These are phyloP conservation scores for Orbilia ellipsospora DNA, from an alignment of 2,329 filamentous ascomycete genomes.

Conservation along the genomic window DNA sequence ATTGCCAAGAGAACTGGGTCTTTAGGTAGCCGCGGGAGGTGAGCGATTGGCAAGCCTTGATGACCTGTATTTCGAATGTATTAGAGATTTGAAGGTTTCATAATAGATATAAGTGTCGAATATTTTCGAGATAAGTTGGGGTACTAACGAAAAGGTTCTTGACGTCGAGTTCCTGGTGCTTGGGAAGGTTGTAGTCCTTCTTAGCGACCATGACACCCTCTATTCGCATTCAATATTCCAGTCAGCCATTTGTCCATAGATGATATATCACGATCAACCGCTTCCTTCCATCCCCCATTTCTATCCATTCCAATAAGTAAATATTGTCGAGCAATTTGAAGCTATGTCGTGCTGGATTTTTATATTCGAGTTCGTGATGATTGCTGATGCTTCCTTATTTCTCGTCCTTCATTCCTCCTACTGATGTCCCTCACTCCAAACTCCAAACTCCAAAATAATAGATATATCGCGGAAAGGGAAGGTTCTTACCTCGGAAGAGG, in stretches of 20 bases:
- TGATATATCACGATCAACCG: slow-evolving; percentile 52
- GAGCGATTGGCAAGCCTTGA: slow-evolving; percentile 99
- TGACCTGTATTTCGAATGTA: slow-evolving; percentile 68
- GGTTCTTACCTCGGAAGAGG: slow-evolving; percentile 83
- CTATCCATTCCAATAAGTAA: not conserved
- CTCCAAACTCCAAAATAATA: not conserved
- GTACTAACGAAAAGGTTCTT: slow-evolving; percentile 89
- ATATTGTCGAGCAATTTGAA: slow-evolving; percentile 6
- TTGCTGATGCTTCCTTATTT: not conserved
- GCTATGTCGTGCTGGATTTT: too few species aligned
- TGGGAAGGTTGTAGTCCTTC: slow-evolving; percentile 98
- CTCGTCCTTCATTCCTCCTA: not conserved
- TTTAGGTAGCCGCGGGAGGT: slow-evolving; percentile 98
- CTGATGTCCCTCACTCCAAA: slow-evolving; percentile 8
- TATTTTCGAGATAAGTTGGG: slow-evolving; percentile 14
- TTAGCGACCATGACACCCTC: slow-evolving; percentile 92
- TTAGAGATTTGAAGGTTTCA: slow-evolving; percentile 42
- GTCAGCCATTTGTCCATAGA: slow-evolving; percentile 26
- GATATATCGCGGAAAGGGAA: slow-evolving; percentile 28
- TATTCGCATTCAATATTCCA: slow-evolving; percentile 60
- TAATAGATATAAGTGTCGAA: not conserved
- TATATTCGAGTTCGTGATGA: not conserved
- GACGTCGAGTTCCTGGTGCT: slow-evolving; percentile 98
- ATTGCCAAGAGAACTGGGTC: slow-evolving; percentile 99
- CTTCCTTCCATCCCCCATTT: slow-evolving; percentile 1